A percentile compares a stretch with the other conserved stretches of the same genome.
Evolutionary conservation across 139 green algal genomes (phyloP).

Genomic region (Coccomyxa sp.): DNA sequence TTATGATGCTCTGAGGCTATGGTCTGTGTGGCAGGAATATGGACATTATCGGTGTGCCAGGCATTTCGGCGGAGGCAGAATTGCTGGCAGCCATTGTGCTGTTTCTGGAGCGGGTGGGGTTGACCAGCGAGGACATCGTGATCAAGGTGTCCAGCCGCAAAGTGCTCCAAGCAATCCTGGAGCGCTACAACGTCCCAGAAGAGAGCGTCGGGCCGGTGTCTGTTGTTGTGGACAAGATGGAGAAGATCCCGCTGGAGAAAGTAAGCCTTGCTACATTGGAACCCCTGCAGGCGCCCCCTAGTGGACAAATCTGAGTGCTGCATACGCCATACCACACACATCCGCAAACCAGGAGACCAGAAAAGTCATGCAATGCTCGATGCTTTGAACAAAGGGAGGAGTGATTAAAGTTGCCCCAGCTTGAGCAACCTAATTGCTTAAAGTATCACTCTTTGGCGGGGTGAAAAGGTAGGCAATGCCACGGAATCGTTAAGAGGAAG

Average conservation of each 20-base stretch:
- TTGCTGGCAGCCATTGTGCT: slow-evolving; percentile 83
- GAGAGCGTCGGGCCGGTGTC: slow-evolving; percentile 75
- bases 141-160: slow-evolving; percentile 92
- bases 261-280: neutral
- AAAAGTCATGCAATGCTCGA: neutral
- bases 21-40: slow-evolving; percentile 74
- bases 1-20: too few species aligned
- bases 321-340: too few species aligned
- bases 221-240: slow-evolving; percentile 95
- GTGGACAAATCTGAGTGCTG: too few species aligned
- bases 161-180: slow-evolving; percentile 75
- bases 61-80: slow-evolving; percentile 89
- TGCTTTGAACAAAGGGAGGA: too few species aligned
- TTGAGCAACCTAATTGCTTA: too few species aligned
- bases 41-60: slow-evolving; percentile 86
- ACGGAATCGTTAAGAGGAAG: too few species aligned
- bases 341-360: too few species aligned
- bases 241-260: slow-evolving; percentile 73
- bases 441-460: too few species aligned
- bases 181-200: slow-evolving; percentile 49
- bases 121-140: slow-evolving; percentile 75
- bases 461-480: too few species aligned
- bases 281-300: neutral
- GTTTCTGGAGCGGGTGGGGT: slow-evolving; percentile 83
- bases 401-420: too few species aligned